phyloP scores from a whole-genome alignment of 352 stramenopile species.

The Albugo candida region DNA sequence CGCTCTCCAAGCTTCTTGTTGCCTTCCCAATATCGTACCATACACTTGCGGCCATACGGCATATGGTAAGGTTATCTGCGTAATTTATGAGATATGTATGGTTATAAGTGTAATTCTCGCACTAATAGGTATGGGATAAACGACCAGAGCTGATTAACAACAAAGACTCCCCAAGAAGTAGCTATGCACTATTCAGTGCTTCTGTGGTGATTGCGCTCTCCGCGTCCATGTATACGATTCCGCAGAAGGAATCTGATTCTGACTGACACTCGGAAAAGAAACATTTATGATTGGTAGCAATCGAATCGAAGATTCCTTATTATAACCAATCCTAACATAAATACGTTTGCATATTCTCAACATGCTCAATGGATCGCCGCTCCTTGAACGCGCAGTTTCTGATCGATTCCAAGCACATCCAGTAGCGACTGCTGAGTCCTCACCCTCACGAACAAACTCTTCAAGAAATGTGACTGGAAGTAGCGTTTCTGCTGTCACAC shows the following conservation, averaged over 20 bases:
- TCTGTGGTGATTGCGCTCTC: constrained; percentile 24
- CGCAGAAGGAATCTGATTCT: too few relatives aligned
- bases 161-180: constrained; percentile 19
- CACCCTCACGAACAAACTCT: too few relatives aligned
- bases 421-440: too few relatives aligned
- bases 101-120: background rate
- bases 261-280: too few relatives aligned
- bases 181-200: constrained; percentile 28
- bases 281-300: too few relatives aligned
- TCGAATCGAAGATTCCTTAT: too few relatives aligned
- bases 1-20: constrained; percentile 84
- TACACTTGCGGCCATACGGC: constrained; percentile 71
- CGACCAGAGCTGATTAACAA: constrained; percentile 78
- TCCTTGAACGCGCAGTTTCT: too few relatives aligned
- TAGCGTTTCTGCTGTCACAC: background rate
- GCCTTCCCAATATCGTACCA: constrained; percentile 90
- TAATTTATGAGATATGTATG: background rate
- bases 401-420: too few relatives aligned
- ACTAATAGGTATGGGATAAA: constrained; percentile 66
- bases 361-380: too few relatives aligned
- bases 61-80: constrained; percentile 29
- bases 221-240: constrained; percentile 25
- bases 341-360: too few relatives aligned
- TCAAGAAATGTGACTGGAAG: too few relatives aligned
- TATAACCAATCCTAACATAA: too few relatives aligned